Conservation (phyloP, 2,329 filamentous ascomycete genomes). For the Penicillium sp. region DNA sequence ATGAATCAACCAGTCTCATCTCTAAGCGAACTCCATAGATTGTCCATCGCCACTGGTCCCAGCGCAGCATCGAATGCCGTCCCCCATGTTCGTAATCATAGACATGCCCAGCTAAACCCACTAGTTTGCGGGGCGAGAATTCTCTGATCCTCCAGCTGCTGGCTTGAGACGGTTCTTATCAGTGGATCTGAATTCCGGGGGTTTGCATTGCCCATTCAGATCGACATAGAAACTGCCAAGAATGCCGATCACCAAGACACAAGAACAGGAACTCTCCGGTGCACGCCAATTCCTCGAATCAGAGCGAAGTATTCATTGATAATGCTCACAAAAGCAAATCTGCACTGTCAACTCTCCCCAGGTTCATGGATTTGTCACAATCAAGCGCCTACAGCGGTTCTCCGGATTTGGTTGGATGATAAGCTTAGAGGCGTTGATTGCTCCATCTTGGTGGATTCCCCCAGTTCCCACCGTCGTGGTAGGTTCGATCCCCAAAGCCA, state of each 20-base stretch:
- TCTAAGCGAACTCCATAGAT: conserved; percentile 13
- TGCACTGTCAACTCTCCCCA: not conserved
- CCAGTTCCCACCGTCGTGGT: conserved; percentile 1
- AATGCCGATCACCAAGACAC: conserved; percentile 10
- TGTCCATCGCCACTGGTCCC: conserved; percentile 12
- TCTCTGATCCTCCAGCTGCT: conserved; percentile 3
- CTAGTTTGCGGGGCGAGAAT: conserved; percentile 7
- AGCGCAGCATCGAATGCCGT: not conserved
- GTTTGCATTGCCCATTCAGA: conserved; percentile 6
- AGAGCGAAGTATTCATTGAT: conserved; percentile 1
- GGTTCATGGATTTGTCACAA: conserved; percentile 11
- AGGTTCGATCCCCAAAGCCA: conserved; percentile 3
- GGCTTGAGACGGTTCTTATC: conserved; percentile 11
- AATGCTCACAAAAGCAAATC: conserved; percentile 3
- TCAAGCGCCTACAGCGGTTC: conserved; percentile 5
- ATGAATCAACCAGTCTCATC: not conserved
- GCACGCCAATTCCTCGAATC: not conserved
- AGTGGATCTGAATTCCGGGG: conserved; percentile 10
- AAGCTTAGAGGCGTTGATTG: conserved; percentile 14
- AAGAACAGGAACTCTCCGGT: not conserved
- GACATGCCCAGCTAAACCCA: not conserved
- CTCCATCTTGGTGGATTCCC: not conserved
- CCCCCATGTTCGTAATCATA: not conserved
- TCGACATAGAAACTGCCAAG: conserved; percentile 8
- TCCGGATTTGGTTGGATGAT: conserved; percentile 10